Percentiles rank a stretch among this genome's conserved stretches.
These are phyloP conservation scores for Coleophoma eucalyptorum DNA, from an alignment of 2,329 filamentous ascomycete genomes.

Conservation along the genomic window DNA sequence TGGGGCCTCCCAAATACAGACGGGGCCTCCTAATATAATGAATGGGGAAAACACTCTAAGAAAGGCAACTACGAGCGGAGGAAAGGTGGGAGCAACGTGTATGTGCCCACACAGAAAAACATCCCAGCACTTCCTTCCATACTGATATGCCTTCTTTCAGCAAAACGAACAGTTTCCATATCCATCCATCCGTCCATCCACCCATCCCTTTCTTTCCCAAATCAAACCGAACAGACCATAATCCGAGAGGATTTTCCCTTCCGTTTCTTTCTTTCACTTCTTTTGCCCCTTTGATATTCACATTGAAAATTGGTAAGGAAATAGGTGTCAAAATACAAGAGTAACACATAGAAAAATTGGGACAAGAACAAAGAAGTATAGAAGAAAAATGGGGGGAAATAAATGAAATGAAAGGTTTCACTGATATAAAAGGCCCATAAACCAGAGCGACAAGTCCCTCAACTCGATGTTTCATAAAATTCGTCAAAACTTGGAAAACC, in stretches of 20 bases:
- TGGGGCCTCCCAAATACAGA: conserved; percentile 23
- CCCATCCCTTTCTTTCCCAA: neutral
- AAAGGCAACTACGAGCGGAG: neutral
- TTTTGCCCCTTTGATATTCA: neutral
- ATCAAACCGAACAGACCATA: conserved; percentile 5
- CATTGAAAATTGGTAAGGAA: too few species aligned
- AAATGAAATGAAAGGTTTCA: conserved; percentile 6
- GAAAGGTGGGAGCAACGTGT: too few species aligned
- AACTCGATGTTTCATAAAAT: too few species aligned
- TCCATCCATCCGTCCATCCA: neutral
- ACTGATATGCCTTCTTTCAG: too few species aligned
- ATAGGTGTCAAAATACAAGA: too few species aligned
- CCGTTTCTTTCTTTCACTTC: conserved; percentile 8
- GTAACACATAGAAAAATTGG: too few species aligned
- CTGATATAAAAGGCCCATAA: conserved; percentile 10
- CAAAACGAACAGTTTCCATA: too few species aligned
- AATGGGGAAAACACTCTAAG: neutral
- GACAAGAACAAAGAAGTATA: neutral
- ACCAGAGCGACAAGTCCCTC: too few species aligned
- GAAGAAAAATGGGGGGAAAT: conserved; percentile 5
- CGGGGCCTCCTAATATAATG: conserved; percentile 8
- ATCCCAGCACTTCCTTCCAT: neutral
- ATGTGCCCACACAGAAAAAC: neutral
- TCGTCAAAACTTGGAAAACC: too few species aligned
- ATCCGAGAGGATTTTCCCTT: neutral